Conservation (phyloP, 2,329 filamentous ascomycete genomes). For the Fusarium chuoi region DNA sequence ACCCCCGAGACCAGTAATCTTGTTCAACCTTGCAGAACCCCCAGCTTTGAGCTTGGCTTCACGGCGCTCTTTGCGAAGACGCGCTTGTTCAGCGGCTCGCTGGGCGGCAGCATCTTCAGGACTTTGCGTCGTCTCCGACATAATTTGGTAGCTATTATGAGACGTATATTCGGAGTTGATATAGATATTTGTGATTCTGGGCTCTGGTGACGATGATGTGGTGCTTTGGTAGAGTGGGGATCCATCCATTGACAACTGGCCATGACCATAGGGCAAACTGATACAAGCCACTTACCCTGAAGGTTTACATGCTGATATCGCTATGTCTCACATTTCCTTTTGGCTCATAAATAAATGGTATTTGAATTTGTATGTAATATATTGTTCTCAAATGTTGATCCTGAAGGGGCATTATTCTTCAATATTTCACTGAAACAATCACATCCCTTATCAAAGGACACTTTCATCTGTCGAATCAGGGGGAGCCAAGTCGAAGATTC, state of each 20-base stretch:
- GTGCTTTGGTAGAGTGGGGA: slow-evolving; percentile 14
- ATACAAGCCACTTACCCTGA: slow-evolving; percentile 12
- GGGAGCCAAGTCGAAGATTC: no score
- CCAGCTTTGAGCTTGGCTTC: slow-evolving; percentile 82
- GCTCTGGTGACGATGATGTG: slow-evolving; percentile 21
- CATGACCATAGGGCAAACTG: slow-evolving; percentile 1
- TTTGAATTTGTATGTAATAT: neutral
- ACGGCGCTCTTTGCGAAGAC: slow-evolving; percentile 80
- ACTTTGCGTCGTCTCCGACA: slow-evolving; percentile 53
- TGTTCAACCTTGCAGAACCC: slow-evolving; percentile 75
- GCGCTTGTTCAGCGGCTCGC: slow-evolving; percentile 72
- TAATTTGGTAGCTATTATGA: slow-evolving; percentile 31
- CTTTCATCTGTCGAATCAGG: neutral
- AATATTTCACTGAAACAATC: neutral
- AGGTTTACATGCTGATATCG: neutral
- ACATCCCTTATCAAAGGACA: neutral
- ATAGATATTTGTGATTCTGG: neutral
- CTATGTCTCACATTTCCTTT: neutral
- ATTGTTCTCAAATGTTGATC: neutral
- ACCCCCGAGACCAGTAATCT: slow-evolving; percentile 76
- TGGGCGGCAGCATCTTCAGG: slow-evolving; percentile 59
- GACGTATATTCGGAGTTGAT: neutral
- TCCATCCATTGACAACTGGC: slow-evolving; percentile 21
- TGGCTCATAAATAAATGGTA: neutral
- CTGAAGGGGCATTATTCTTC: neutral